Percentiles rank a stretch among this genome's conserved stretches.
Evolutionary conservation across 495 filamentous ascomycete genomes (phyloP).

Genomic region (Aspergillus coremiiformis): DNA sequence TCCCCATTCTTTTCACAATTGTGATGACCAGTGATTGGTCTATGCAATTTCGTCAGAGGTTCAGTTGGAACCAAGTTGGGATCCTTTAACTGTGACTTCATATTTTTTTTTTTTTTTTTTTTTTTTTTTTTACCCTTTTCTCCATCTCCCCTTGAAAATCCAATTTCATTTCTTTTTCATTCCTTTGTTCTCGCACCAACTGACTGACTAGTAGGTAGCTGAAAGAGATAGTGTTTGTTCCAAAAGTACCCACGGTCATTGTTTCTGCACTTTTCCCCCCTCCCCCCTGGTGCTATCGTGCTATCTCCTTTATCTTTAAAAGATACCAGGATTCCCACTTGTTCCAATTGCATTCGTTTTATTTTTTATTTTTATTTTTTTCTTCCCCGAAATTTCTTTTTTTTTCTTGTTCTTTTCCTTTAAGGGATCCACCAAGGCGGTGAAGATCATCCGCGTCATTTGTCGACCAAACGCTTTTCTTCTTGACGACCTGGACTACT

Average conservation of each 20-base stretch:
- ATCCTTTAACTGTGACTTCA: background rate
- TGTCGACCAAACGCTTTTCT: constrained; percentile 12
- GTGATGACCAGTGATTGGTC: background rate
- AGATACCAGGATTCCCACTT: no score
- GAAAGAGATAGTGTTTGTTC: no score
- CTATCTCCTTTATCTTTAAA: background rate
- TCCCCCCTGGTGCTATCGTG: no score
- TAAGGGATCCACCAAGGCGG: constrained; percentile 17
- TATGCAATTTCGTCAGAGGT: background rate
- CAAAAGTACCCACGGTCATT: no score
- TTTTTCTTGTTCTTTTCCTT: no score
- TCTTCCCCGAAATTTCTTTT: background rate
- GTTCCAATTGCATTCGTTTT: background rate
- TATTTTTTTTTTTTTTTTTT: background rate
- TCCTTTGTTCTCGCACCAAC: no score
- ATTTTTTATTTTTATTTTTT: background rate
- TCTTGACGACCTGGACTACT: no score
- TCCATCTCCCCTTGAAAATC: no score
- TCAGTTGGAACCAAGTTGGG: background rate
- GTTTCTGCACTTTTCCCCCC: no score
- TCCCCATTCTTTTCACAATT: background rate
- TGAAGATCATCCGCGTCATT: constrained; percentile 22
- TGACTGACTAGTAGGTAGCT: background rate
- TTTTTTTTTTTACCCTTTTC: background rate
- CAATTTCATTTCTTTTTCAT: background rate